Percentiles rank a stretch among this genome's conserved stretches.
phyloP scores from a whole-genome alignment of 352 stramenopile species.

The Phytophthora pinifolia region DNA sequence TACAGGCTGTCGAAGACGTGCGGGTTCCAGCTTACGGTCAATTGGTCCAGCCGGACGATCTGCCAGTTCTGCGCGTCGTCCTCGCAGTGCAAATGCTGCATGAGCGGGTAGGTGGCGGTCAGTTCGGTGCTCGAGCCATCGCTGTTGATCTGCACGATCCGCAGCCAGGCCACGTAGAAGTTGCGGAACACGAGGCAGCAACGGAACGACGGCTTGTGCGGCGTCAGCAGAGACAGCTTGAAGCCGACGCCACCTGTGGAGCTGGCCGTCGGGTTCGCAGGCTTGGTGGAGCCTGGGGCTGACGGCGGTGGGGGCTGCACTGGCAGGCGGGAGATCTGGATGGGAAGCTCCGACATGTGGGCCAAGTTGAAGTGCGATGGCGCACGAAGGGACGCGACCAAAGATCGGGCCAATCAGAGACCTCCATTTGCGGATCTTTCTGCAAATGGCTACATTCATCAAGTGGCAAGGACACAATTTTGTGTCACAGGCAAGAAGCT shows the following conservation, averaged over 20 bases:
- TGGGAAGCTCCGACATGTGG: conserved; percentile 30
- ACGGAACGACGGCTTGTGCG: conserved; percentile 9
- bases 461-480: no score
- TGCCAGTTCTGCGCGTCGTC: conserved; percentile 78
- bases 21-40: conserved; percentile 35
- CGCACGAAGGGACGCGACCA: conserved; percentile 22
- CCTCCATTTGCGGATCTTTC: conserved; percentile 14
- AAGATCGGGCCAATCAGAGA: conserved; percentile 29
- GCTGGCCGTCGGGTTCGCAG: conserved; percentile 11
- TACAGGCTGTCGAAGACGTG: conserved; percentile 40
- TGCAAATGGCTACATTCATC: conserved; percentile 5
- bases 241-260: conserved; percentile 40
- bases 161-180: conserved; percentile 60
- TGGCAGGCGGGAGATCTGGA: conserved; percentile 23
- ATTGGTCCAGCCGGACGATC: conserved; percentile 51
- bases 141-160: conserved; percentile 48
- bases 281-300: not conserved
- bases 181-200: conserved; percentile 63
- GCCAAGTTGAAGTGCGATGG: conserved; percentile 7
- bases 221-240: conserved; percentile 40
- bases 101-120: conserved; percentile 43
- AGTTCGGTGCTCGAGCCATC: conserved; percentile 48
- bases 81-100: conserved; percentile 60
- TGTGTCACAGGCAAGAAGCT: no score
- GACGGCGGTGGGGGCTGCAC: conserved; percentile 1